Base-by-base conservation (phyloP, 495 filamentous ascomycete genomes). In the Tuber melanosporum region DNA sequence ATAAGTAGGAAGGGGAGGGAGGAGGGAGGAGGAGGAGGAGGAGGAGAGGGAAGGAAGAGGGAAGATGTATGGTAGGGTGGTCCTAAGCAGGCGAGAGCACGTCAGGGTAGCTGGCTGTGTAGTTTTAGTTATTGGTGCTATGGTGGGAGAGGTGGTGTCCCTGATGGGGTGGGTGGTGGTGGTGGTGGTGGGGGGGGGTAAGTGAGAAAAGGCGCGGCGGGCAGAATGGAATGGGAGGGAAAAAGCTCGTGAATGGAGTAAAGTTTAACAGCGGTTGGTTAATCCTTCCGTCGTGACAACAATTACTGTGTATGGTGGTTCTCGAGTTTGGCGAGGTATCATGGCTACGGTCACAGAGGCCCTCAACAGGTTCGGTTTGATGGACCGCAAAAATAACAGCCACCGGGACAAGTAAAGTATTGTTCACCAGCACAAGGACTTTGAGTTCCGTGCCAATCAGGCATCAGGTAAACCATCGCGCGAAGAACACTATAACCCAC, bases 1-100 rank as follows among this genome's bases (percentile, higher is more conserved):
- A 72, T 72, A 80, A 80, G 77, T 80, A 80, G 73, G 70, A 71
- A 62, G 26, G 26, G 70, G 20, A 52, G 43, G 26, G 39, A 45
- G 43, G 39, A 43, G 26, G 41, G 32, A 62, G 26, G 8, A 14
- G 8, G n/a, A 45, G 46, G n/a, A 32, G 43, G 22, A 66, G 36
- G 26, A 49, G 57, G 57, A 46, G 44, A 32, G 36, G 66, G 74
- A 72, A 76, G 66, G 70, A 49, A 70, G 62, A 71, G 19, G 72
- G 46, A 74, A 73, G 74, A 78, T 62, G 52, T 62, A 62, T 62
- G 52, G 52, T 26, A 62, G n/a, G 52, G n/a, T 62, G n/a, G 14
- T 62, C 52, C 52, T 32, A 62, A 62, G 52, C 52, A 62, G n/a
- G 10, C 2, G 52, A 62, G n/a, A 62, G 52, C 52, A 62, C 52